phyloP scores from a whole-genome alignment of 192 early-diverging fungal species.

The Pilaira anomala region DNA sequence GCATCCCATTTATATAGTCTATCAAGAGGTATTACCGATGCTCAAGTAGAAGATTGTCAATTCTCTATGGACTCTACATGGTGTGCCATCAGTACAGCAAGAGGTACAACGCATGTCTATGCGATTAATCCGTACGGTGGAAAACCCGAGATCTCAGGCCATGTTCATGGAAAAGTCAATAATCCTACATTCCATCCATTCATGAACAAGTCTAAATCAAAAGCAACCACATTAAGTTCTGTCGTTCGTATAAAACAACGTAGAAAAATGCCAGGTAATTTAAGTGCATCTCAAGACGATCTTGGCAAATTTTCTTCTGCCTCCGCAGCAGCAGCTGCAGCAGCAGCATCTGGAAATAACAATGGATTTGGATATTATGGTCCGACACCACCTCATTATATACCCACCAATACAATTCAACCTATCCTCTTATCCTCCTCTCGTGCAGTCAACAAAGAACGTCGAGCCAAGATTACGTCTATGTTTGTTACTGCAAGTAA shows the following conservation, averaged over 20 bases:
- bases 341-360: not conserved
- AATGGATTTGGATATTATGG: conserved; percentile 2
- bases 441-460: not conserved
- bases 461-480: conserved; percentile 28
- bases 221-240: conserved; percentile 16
- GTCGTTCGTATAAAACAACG: conserved; percentile 41
- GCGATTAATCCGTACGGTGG: conserved; percentile 64
- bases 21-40: conserved; percentile 76
- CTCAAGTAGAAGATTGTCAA: conserved; percentile 63
- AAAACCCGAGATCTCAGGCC: conserved; percentile 51
- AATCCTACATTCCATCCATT: conserved; percentile 30
- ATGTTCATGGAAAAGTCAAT: conserved; percentile 44
- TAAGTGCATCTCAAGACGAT: not conserved
- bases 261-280: conserved; percentile 31
- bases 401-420: too few relatives aligned
- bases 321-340: not conserved
- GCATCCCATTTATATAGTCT: conserved; percentile 63
- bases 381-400: conserved; percentile 8
- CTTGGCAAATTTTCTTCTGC: not conserved
- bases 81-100: conserved; percentile 68
- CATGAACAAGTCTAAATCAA: conserved; percentile 27
- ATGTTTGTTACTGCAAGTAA: conserved; percentile 27
- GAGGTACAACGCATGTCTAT: conserved; percentile 76
- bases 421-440: not conserved
- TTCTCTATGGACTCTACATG: conserved; percentile 73